Evolutionary conservation across 2,329 filamentous ascomycete species (phyloP), one percentile per base, ranked within the genome.

Genomic region (Fusarium sp.): DNA sequence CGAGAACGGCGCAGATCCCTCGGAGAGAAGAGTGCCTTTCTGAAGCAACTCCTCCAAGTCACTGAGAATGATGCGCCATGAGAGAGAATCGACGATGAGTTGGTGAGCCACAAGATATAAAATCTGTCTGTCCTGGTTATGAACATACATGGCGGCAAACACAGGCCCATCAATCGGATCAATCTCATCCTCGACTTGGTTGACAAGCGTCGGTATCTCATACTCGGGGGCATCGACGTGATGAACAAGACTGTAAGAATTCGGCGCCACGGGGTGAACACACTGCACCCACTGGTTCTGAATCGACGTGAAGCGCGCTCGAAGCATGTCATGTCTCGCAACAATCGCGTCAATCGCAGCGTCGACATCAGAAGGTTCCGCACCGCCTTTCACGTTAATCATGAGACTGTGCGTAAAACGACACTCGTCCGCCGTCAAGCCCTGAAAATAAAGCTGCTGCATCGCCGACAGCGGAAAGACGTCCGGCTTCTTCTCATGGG

Each of bases 401-500:
- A 86, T 72, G 9, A 85, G 74, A 60, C 84, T 85, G 65, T 84
- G 83, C 59, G 85, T 86, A 66, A 84, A 86, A 4, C 83, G 79
- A 59, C 81, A 83, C 21, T 76, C 80, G 1, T 29, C 39, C 18
- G 7, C 14, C 4, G 80, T 80, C 72, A 84, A 81, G 3, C 83
- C 84, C 63, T 83, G 78, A 50, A 87, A 85, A 69, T 84, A 85
- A 6, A 87, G 76, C 54, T 83, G 81, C 73, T 87, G 85, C 81
- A 86, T 86, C 5, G 84, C 81, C 2, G 84, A 83, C 11, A 87
- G 77, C 11, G 81, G 80, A 63, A 85, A 86, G 31, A 67, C 69
- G 61, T 74, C 75, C 47, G 73, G 49, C 13, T 76, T 76, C 21
- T 80, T 76, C 20, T 80, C 79, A 15, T 11, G 70, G 20, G 51